Base-by-base conservation (phyloP, 2,329 filamentous ascomycete species). In the Cordyceps pruinosa region DNA sequence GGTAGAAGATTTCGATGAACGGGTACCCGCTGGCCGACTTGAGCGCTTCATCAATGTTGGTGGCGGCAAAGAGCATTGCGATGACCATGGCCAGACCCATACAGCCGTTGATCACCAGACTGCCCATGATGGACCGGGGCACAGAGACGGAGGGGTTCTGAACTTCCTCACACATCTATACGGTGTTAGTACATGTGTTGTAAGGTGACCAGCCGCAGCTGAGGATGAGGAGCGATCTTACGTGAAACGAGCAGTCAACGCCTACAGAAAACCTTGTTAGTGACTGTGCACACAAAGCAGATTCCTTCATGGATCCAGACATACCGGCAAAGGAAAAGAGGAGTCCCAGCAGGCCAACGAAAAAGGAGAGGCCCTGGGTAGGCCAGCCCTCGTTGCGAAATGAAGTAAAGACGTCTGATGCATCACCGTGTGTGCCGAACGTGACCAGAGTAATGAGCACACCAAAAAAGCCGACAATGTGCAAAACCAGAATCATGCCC, bases 81-180 rank as follows among this genome's bases (percentile, higher is more conserved):
- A 83, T 71, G n/a, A 83, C 63, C 72, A 84, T 80, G n/a, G 76
- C 71, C 45, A 83, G 79, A 0, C 81, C 82, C 0, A 81, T 67
- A 0, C 73, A 62, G 4, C 77, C 79, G 57, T 83, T 83, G 49
- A 83, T 69, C 0, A 73, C 59, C 0, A 82, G 70, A 3, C 73
- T 74, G 2, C 71, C 68, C 41, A 83, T 73, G 59, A 84, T 76
- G 0, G 78, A 75, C 6, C 72, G 71, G 0, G 81, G 81, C 0
- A 84, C 72, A 0, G 75, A 75, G 1, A 72, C 66, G 1, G 77
- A 73, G 0, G 81, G 76, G 53, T 82, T 73, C 5, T 70, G 63
- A 4, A 77, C 73, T 59, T 78, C 76, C 58, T 79, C 76, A 0
- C 70, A 68, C 74, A 77, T 73, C 70, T 74, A 23, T 25, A 4